Base-by-base conservation (phyloP, 768 basidiomycete species). In the Cytidiella melzeri region DNA sequence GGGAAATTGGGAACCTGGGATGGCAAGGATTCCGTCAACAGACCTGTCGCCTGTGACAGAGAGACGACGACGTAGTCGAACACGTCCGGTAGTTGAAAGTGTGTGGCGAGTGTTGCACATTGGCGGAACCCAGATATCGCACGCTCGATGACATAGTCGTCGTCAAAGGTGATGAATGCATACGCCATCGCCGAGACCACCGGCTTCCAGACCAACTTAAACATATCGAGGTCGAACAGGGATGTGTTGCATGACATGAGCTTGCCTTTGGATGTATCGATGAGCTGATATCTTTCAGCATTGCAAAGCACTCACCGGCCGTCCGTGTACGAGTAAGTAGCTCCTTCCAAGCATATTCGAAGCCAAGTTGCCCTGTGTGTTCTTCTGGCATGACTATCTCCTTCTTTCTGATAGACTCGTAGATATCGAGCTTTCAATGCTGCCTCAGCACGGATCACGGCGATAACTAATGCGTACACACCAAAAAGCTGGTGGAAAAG, bases 261-360 rank as follows among this genome's bases (percentile, higher is more conserved):
- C 27, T 79, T 71, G 41, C 83, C 80, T 85, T 57, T n/a, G 41
- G 27, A 26, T 12, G 18, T 54, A 48, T 46, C 43, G 2, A 30
- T 41, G 12, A 43, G 43, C n/a, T n/a, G n/a, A n/a, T 38, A 24
- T 27, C 41, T 19, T 21, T 39, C 20, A 44, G 26, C 4, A 10
- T 23, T 45, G 43, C 7, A 53, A 20, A n/a, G 48, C 52, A 21
- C 39, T 25, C 48, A 87, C 92, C 91, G 52, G 91, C 81, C 62
- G 82, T 83, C 48, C 83, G 76, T 40, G 93, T 82, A 26, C 96
- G 80, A 26, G 83, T 68, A 30, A 97, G 75, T 9, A 99, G 73
- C 57, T 97, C 93, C 64, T 96, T 97, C 96, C 96, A 99, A 15
- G 96, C 95, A 64, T 95, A 96, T 58, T 98, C 96, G 63, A 99